These are phyloP conservation scores for Trichoderma breve DNA, from an alignment of 2,329 filamentous ascomycete genomes.

Conservation along the genomic window DNA sequence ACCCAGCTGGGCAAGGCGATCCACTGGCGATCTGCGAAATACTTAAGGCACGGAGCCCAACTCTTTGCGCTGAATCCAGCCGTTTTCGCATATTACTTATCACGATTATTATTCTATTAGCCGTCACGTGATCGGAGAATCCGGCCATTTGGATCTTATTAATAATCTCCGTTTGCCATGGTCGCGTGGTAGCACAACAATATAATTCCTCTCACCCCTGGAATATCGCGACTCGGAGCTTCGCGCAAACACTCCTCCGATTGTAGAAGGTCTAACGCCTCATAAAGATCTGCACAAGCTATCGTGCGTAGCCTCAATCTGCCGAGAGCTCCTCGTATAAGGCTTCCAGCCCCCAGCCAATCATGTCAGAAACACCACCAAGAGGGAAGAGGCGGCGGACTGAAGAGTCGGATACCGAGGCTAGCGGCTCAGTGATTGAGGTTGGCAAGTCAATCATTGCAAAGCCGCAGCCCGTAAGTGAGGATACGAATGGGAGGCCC, in stretches of 20 bases:
- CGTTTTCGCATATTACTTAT: not conserved
- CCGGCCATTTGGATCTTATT: not conserved
- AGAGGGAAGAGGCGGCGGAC: conserved; percentile 12
- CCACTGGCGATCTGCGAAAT: not conserved
- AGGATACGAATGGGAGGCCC: not conserved
- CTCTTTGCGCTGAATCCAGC: not conserved
- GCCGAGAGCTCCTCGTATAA: not conserved
- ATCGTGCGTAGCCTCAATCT: not conserved
- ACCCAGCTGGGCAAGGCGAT: not conserved
- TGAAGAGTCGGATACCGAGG: conserved; percentile 4
- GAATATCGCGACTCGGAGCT: not conserved
- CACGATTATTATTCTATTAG: not conserved
- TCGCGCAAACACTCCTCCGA: not conserved
- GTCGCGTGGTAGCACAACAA: conserved; percentile 1
- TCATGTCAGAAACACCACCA: not conserved
- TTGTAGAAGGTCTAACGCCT: not conserved
- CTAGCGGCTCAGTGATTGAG: not conserved
- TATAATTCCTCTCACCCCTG: not conserved
- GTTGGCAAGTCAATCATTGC: not conserved
- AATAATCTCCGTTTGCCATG: not conserved
- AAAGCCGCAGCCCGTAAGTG: not conserved
- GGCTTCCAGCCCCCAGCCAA: not conserved
- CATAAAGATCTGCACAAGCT: not conserved
- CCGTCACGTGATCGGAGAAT: not conserved
- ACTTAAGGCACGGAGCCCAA: not conserved